Evolutionary conservation across 441 rosid genomes (phyloP), one percentile per base, ranked within the genome.

Genomic region (Corymbia citriodora): DNA sequence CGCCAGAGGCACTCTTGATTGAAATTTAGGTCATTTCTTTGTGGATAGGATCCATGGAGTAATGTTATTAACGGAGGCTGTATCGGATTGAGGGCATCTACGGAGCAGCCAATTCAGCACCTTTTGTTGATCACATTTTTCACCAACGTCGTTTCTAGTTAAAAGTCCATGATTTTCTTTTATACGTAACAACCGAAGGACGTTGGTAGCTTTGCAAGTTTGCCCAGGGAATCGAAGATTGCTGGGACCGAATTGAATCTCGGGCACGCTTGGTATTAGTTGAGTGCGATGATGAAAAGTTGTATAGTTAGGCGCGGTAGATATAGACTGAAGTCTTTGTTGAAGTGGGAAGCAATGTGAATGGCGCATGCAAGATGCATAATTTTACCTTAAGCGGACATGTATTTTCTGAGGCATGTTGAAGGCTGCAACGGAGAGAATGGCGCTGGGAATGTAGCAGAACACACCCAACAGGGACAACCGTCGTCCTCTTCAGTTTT

Each of bases 121-220:
- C 52, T 40, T 40, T 40, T 7, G 52, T 74, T 10, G 52, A 74
- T 21, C 40, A 12, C n/a, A 21, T 21, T 21, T 21, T 7, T 19
- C 85, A 3, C 8, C 9, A 8, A 21, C 0, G 1, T 3, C 25
- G 11, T 74, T 6, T 74, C 10, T 12, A 40, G 6, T 21, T 23
- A 40, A 2, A 74, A 12, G 29, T 74, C 52, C 52, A 3, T 4
- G 85, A 74, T 45, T 40, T 74, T 40, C 83, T 74, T 40, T 40
- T 40, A 25, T 74, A 21, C 10, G 10, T 40, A 40, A 12, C 85
- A 36, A 40, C 29, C 3, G 8, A 13, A 40, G 85, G n/a, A 40
- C 10, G n/a, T 23, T 1, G 52, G 52, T 21, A 27, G 16, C 50
- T 74, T 21, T 74, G 50, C 83, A 40, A 74, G 50, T 74, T 40